Base-by-base conservation (phyloP, 768 basidiomycete species). In the Suillus occidentalis region DNA sequence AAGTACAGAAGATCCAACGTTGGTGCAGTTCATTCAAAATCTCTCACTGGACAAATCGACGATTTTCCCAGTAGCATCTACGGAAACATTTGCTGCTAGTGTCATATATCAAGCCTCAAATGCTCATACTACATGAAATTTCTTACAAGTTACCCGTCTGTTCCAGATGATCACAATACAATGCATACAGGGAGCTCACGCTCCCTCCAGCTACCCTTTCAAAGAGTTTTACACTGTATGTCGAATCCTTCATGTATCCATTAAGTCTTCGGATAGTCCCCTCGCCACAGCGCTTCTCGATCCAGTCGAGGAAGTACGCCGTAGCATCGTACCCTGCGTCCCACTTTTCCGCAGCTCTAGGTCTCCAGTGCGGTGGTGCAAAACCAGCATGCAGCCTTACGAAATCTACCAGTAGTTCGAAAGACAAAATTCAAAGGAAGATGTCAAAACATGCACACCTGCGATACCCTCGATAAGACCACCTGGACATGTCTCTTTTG, bases 401-500 rank as follows among this genome's bases (percentile, higher is more conserved):
- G 75, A 84, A 93, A 73, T 94, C 92, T 89, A 50, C 39, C 37
- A 25, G 18, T n/a, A 18, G 64, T 52, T 31, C 52, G 39, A 10
- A 63, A 61, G 67, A 20, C 53, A 43, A 31, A 37, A 55, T n/a
- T 7, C 52, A 49, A 53, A 65, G 37, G 43, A 22, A 22, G 60
- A 25, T 57, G 39, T 61, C 49, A 20, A 20, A 50, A 47, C 36
- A n/a, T 18, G 66, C 79, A 50, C 65, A 89, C 91, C 91, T 73
- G 91, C 92, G 34, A 94, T 82, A 22, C 92, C 92, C 71, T 94
- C 92, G 66, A 91, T 85, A 56, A 94, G 77, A 2, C 92, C 92
- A 2, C 84, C 83, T 0, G 90, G 89, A 68, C 84, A 88, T 50
- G 82, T 84, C 31, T 80, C 87, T 28, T 77, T 71, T 1, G 82